Conservation (phyloP, 768 basidiomycete genomes). For the Lactarius deliciosus region DNA sequence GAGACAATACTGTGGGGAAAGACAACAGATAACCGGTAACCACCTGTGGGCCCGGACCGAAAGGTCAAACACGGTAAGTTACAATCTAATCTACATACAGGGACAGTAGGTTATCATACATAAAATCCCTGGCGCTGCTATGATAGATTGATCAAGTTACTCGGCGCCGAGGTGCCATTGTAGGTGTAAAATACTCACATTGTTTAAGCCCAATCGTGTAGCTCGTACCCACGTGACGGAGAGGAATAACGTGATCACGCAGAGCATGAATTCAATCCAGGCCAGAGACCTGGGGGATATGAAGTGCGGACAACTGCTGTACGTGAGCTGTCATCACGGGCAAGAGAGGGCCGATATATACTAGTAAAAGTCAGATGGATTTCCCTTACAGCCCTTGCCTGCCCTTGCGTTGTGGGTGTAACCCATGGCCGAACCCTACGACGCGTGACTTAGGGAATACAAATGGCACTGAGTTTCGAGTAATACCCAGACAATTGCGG, state of each 20-base stretch:
- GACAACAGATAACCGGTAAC: too few species aligned
- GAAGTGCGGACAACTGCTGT: conserved; percentile 61
- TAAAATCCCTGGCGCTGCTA: conserved; percentile 11
- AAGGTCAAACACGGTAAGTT: background rate
- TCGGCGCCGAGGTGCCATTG: background rate
- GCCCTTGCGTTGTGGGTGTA: conserved; percentile 49
- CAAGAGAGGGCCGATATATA: conserved; percentile 4
- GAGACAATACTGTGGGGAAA: background rate
- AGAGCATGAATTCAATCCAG: conserved; percentile 72
- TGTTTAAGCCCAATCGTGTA: conserved; percentile 3
- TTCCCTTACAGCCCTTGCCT: conserved; percentile 3
- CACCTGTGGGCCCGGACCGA: background rate
- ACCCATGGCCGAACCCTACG: conserved; percentile 65
- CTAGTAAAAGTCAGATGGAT: background rate
- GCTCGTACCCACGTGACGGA: conserved; percentile 54
- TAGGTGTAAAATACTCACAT: conserved; percentile 12
- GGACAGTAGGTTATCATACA: conserved; percentile 5
- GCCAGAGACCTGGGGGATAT: conserved; percentile 73
- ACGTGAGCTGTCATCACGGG: background rate
- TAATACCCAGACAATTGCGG: conserved; percentile 65
- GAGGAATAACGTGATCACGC: conserved; percentile 51
- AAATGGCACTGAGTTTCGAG: background rate
- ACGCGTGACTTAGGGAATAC: conserved; percentile 12
- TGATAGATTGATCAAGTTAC: background rate
- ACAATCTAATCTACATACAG: background rate